Evolutionary conservation across 495 filamentous ascomycete genomes (phyloP).

Genomic region (Neurospora sp.): DNA sequence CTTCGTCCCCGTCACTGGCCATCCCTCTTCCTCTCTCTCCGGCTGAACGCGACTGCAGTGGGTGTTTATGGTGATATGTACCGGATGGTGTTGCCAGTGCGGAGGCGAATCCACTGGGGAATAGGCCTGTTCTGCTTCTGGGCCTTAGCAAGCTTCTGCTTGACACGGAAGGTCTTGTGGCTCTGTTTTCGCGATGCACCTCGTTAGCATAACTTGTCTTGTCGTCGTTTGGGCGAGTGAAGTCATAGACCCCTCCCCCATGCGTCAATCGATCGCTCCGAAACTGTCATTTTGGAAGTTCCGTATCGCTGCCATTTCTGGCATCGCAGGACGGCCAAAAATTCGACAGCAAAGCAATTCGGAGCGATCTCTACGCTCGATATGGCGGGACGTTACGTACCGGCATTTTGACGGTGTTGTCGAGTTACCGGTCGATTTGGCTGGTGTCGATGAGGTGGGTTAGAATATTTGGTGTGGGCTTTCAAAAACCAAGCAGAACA

Average conservation of each 20-base stretch:
- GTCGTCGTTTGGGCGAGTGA: background rate
- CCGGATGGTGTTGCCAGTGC: constrained; percentile 98
- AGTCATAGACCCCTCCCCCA: constrained; percentile 3
- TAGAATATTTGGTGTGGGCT: constrained; percentile 33
- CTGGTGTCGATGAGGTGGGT: constrained; percentile 27
- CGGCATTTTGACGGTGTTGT: constrained; percentile 69
- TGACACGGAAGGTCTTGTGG: constrained; percentile 98
- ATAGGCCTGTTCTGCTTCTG: constrained; percentile 99
- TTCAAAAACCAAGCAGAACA: constrained; percentile 17
- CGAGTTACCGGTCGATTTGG: constrained; percentile 28
- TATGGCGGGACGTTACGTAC: constrained; percentile 40
- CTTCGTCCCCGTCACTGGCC: background rate
- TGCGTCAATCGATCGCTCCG: background rate
- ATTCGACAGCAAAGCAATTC: background rate
- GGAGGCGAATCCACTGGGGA: constrained; percentile 97
- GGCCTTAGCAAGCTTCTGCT: constrained; percentile 99
- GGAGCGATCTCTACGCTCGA: background rate
- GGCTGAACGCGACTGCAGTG: background rate
- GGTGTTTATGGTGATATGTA: constrained; percentile 35
- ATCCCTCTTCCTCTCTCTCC: background rate
- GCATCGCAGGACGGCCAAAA: background rate
- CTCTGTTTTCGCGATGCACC: constrained; percentile 44
- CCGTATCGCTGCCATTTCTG: background rate
- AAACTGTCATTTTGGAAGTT: background rate
- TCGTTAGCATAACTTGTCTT: constrained; percentile 10